Conservation (phyloP, 1,284 basidiomycete species). For the Filobasidium uniguttulatum region DNA sequence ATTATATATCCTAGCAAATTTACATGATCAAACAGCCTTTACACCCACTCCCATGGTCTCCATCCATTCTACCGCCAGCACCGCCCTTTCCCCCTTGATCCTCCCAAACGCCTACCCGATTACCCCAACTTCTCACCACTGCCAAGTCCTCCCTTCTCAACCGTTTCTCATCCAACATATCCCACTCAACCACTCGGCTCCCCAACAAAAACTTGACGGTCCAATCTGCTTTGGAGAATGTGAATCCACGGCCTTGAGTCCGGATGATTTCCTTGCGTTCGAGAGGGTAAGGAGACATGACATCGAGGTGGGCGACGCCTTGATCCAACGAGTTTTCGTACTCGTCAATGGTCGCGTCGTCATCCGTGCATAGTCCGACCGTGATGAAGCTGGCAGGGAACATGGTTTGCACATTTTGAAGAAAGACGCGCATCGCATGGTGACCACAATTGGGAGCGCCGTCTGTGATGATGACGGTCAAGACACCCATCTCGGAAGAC, state of each 20-base stretch:
- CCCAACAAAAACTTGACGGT: conserved; percentile 19
- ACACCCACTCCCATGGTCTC: too few relatives aligned
- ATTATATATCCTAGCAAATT: too few relatives aligned
- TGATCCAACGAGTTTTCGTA: conserved; percentile 18
- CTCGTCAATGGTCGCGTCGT: conserved; percentile 17
- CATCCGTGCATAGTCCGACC: conserved; percentile 19
- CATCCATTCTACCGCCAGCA: conserved; percentile 1
- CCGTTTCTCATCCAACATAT: conserved; percentile 17
- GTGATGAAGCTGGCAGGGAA: conserved; percentile 19
- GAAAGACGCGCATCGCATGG: conserved; percentile 16
- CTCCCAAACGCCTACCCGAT: conserved; percentile 1
- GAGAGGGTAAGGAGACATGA: conserved; percentile 19
- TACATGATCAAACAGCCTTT: too few relatives aligned
- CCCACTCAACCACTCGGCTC: conserved; percentile 16
- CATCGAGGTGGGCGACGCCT: conserved; percentile 18
- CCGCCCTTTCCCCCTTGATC: conserved; percentile 11
- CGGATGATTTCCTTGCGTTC: conserved; percentile 15
- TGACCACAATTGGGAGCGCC: conserved; percentile 20
- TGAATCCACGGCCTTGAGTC: conserved; percentile 15
- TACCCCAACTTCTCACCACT: conserved; percentile 18
- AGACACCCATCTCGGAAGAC: too few relatives aligned
- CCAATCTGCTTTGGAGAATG: conserved; percentile 18
- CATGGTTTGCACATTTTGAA: conserved; percentile 14
- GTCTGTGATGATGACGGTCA: conserved; percentile 18
- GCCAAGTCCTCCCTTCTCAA: conserved; percentile 15